Base-by-base conservation (phyloP, 2,329 filamentous ascomycete genomes). In the Colletotrichum shisoi region DNA sequence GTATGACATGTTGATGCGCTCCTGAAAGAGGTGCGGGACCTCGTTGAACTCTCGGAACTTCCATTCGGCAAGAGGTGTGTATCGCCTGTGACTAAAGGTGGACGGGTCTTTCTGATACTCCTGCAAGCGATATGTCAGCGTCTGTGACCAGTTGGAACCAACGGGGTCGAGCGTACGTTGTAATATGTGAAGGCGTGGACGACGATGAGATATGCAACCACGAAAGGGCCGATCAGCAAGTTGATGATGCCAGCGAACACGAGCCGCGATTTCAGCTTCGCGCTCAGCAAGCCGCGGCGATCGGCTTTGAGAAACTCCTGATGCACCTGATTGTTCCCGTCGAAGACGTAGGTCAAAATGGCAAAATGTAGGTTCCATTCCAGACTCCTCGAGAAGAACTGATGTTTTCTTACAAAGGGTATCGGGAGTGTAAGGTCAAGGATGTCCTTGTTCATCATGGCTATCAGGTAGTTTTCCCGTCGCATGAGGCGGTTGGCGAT, bases 41-140 rank as follows among this genome's bases (percentile, higher is more conserved):
- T 99, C 95, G 74, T 99, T 99, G 84, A 98, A 99, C 76, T 98
- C 94, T 54, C 95, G 90, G 70, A 99, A 97, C 74, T 97, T 98
- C 95, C 95, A 99, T 76, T 97, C 91, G 0, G 95, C 95, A 57
- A 97, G 86, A 1, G 93, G 92, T 0, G 94, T 98, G 75, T 97
- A 99, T 71, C 93, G 90, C 46, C 95, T 89, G 17, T 93, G 90
- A n/a, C 92, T 91, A 44, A 97, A 86, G 70, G 93, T 89, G 0
- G 92, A 89, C 0, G 93, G 94, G 70, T 97, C 96, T 74, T 94
- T 96, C 78, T 97, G 93, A 75, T 96, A 97, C 81, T 99, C 94
- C 90, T 93, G 68, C 3, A 49, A n/a, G 19, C 15, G 21, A 11
- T 24, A 27, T 15, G 45, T 57, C 46, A 60, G 49, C 27, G n/a